phyloP scores from a whole-genome alignment of 75 land plant genomes.

The Picea glauca region DNA sequence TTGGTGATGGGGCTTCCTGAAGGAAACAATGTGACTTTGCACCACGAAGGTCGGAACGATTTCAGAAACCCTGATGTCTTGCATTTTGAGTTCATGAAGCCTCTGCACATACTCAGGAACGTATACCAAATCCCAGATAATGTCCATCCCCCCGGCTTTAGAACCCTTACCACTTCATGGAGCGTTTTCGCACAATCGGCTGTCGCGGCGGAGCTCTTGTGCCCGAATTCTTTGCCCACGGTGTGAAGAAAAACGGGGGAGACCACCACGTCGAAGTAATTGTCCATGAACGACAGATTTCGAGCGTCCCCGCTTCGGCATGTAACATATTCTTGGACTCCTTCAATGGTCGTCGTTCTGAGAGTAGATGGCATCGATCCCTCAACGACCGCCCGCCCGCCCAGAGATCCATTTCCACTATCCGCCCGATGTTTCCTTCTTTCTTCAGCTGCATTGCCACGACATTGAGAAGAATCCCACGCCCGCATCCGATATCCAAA shows the following conservation, averaged over 20 bases:
- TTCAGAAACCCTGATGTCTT: conserved; percentile 54
- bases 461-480: not conserved
- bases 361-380: conserved; percentile 26
- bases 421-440: conserved; percentile 44
- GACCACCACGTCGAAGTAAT: conserved; percentile 21
- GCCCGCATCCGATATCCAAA: conserved; percentile 70
- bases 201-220: conserved; percentile 24
- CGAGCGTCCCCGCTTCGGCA: conserved; percentile 47
- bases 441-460: conserved; percentile 14
- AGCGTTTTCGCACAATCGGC: conserved; percentile 48
- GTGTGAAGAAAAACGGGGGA: conserved; percentile 29
- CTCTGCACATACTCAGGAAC: conserved; percentile 54
- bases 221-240: too few species aligned
- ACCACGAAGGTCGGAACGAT: conserved; percentile 60
- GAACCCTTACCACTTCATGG: conserved; percentile 51
- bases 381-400: conserved; percentile 2
- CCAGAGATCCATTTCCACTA: conserved; percentile 48
- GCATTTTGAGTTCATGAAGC: conserved; percentile 51
- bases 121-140: conserved; percentile 57
- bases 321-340: too few species aligned
- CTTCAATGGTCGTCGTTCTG: conserved; percentile 1
- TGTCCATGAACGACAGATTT: conserved; percentile 19
- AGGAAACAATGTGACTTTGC: not conserved
- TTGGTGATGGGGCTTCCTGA: conserved; percentile 16
- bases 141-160: conserved; percentile 58